A percentile compares a stretch with the other conserved stretches of the same genome.
phyloP scores from a whole-genome alignment of 2,329 filamentous ascomycete genomes.

The Diatrype stigma region DNA sequence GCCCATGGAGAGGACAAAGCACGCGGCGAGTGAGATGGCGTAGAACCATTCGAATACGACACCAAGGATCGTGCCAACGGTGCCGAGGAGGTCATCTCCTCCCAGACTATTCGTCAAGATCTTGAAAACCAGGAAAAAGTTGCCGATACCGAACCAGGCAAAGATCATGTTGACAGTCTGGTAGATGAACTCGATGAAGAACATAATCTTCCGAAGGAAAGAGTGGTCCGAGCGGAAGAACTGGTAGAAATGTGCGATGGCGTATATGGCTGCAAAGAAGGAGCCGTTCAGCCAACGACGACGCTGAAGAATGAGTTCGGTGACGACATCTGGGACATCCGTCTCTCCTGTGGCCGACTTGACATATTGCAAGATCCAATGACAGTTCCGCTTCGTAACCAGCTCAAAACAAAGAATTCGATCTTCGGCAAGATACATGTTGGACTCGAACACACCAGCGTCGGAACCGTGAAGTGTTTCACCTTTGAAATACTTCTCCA shows the following conservation, averaged over 20 bases:
- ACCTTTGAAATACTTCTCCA: conserved; percentile 99
- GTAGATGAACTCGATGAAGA: conserved; percentile 90
- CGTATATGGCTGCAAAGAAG: conserved; percentile 96
- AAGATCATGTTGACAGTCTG: conserved; percentile 97
- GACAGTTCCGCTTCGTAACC: conserved; percentile 93
- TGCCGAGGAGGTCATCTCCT: conserved; percentile 63
- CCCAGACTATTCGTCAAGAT: conserved; percentile 88
- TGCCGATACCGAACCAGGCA: conserved; percentile 96
- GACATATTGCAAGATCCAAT: conserved; percentile 97
- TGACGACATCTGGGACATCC: conserved; percentile 90
- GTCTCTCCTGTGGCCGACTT: conserved; percentile 97
- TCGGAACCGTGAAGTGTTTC: conserved; percentile 95
- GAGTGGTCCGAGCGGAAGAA: conserved; percentile 93
- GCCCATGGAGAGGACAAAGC: conserved; percentile 90
- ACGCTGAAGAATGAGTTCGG: conserved; percentile 91
- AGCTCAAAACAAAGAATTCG: conserved; percentile 96
- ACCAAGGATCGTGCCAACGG: conserved; percentile 72
- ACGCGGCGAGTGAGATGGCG: conserved; percentile 83
- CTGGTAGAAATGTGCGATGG: conserved; percentile 91
- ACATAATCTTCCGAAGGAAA: conserved; percentile 78
- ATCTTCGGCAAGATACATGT: conserved; percentile 91
- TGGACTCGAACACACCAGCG: conserved; percentile 95
- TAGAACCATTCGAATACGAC: conserved; percentile 97
- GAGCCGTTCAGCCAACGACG: conserved; percentile 96
- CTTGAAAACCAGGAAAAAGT: conserved; percentile 98